phyloP scores from a whole-genome alignment of 305 asterid genomes.

The Ilex paraguariensis region DNA sequence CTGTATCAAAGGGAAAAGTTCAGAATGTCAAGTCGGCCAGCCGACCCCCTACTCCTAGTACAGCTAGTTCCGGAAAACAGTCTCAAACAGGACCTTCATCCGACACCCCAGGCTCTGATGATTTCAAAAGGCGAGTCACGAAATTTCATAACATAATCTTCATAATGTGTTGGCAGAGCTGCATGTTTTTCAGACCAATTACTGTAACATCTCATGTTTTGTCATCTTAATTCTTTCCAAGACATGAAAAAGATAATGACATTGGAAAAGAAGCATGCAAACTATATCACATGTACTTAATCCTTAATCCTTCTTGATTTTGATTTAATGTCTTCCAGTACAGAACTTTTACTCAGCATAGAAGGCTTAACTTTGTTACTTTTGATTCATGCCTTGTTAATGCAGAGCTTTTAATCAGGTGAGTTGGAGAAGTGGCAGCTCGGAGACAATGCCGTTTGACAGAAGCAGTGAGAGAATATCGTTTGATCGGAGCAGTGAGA shows the following conservation, averaged over 20 bases:
- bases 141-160: background rate
- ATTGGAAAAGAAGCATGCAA: too few relatives aligned
- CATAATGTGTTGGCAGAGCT: too few relatives aligned
- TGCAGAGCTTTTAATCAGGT: background rate
- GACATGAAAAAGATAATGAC: too few relatives aligned
- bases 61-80: constrained; percentile 19
- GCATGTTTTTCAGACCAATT: too few relatives aligned
- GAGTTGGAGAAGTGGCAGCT: background rate
- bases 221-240: too few relatives aligned
- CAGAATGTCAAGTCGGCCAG: constrained; percentile 56
- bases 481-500: background rate
- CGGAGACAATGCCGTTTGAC: background rate
- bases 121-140: background rate
- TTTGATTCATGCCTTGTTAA: background rate
- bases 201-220: too few relatives aligned
- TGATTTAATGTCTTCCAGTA: too few relatives aligned
- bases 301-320: too few relatives aligned
- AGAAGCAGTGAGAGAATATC: background rate
- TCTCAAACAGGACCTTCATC: constrained; percentile 5
- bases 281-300: too few relatives aligned
- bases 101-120: background rate
- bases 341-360: too few relatives aligned
- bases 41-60: constrained; percentile 10
- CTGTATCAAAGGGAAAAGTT: constrained; percentile 49
- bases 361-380: background rate